phyloP scores from a whole-genome alignment of 306 rosid species.

The Rosa persica region DNA sequence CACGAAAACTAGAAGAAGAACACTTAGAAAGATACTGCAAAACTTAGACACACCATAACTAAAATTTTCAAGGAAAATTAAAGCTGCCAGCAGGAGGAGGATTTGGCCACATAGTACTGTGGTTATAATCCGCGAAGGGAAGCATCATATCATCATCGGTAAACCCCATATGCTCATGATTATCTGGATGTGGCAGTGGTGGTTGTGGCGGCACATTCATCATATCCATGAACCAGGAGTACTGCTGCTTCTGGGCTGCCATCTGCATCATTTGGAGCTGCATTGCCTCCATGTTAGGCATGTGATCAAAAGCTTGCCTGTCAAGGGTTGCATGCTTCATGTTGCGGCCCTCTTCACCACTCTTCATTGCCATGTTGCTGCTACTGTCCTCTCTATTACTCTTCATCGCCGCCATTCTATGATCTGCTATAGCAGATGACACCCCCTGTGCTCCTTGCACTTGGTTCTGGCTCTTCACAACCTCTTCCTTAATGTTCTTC shows the following conservation, averaged over 20 bases:
- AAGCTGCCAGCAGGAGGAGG: not conserved
- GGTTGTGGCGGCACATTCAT: conserved; percentile 1
- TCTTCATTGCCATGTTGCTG: not conserved
- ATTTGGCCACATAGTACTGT: conserved; percentile 20
- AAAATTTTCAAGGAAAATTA: conserved; percentile 15
- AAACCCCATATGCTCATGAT: conserved; percentile 9
- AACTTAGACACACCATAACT: not conserved
- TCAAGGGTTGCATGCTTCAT: not conserved
- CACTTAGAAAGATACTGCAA: not conserved
- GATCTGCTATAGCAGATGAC: no score
- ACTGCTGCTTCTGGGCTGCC: not conserved
- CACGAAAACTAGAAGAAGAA: not conserved
- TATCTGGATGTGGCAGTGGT: not conserved
- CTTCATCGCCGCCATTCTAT: no score
- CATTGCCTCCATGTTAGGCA: conserved; percentile 8
- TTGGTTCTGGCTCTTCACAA: not conserved
- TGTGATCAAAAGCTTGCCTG: not conserved
- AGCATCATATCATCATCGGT: conserved; percentile 26
- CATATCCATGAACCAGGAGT: conserved; percentile 21
- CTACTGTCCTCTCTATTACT: not conserved
- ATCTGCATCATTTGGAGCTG: conserved; percentile 5
- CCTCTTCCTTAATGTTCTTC: not conserved
- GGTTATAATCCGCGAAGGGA: conserved; percentile 13
- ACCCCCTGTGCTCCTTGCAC: not conserved
- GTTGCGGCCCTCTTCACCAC: not conserved